These are phyloP conservation scores for Ilyonectria destructans DNA, from an alignment of 2,329 filamentous ascomycete species.

Conservation along the genomic window DNA sequence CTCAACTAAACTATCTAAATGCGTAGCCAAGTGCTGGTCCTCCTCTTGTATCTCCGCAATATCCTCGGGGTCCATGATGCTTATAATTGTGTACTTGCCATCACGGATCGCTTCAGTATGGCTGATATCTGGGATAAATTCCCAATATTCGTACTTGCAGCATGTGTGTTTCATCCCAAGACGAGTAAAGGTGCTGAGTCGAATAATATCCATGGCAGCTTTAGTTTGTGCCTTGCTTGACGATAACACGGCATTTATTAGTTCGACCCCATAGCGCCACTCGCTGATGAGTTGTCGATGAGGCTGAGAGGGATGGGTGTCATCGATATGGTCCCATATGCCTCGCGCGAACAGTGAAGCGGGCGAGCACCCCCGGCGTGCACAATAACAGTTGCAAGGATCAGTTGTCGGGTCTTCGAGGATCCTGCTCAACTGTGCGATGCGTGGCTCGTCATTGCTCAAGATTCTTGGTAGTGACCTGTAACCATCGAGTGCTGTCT, in stretches of 20 bases:
- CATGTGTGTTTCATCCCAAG: conserved; percentile 1
- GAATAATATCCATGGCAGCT: not conserved
- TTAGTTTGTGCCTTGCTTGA: not conserved
- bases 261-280: not conserved
- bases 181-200: not conserved
- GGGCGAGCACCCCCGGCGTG: not conserved
- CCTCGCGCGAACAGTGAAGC: not conserved
- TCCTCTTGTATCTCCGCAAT: conserved; percentile 6
- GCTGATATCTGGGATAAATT: too few species aligned
- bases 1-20: not conserved
- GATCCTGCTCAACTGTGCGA: not conserved
- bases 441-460: not conserved
- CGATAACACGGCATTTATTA: not conserved
- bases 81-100: not conserved
- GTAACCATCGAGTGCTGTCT: not conserved
- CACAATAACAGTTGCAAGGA: conserved; percentile 1
- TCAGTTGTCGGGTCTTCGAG: not conserved
- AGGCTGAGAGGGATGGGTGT: too few species aligned
- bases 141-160: too few species aligned
- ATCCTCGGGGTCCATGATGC: not conserved
- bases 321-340: too few species aligned
- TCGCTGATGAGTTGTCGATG: too few species aligned
- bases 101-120: not conserved
- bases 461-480: too few species aligned
- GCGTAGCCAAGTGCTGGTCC: not conserved